phyloP scores from a whole-genome alignment of 2,329 filamentous ascomycete species.

The Bretziella fagacearum region DNA sequence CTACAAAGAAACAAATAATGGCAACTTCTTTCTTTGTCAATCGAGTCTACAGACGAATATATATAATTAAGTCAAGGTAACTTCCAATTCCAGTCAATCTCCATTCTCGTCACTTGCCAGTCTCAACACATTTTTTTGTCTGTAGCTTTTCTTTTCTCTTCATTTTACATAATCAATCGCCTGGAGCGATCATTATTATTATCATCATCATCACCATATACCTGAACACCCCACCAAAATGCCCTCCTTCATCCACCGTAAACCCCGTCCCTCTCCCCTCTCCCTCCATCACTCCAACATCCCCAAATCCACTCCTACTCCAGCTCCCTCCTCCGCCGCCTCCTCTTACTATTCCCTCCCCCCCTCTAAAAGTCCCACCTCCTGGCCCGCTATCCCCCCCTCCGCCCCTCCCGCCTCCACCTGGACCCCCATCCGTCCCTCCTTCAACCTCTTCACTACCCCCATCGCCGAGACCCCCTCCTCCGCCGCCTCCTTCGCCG shows the following conservation, averaged over 20 bases:
- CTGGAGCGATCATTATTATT: background rate
- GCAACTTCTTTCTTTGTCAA: too few relatives aligned
- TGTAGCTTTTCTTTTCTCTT: background rate
- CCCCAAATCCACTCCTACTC: background rate
- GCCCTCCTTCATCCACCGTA: background rate
- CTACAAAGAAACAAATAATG: too few relatives aligned
- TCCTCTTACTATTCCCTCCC: background rate
- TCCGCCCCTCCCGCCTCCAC: background rate
- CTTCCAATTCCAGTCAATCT: too few relatives aligned
- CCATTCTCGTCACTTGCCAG: too few relatives aligned
- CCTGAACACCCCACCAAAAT: background rate
- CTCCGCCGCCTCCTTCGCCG: background rate
- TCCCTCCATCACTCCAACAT: background rate
- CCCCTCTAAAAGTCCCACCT: background rate
- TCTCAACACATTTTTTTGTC: too few relatives aligned
- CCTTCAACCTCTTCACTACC: constrained; percentile 1
- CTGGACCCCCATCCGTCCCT: background rate
- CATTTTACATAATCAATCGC: background rate
- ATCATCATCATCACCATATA: background rate
- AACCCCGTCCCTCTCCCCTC: background rate
- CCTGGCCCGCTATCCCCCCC: background rate
- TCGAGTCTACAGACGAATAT: too few relatives aligned
- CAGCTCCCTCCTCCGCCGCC: background rate
- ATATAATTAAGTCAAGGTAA: too few relatives aligned
- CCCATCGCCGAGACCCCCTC: background rate